These are phyloP conservation scores for Pseudogymnoascus sp. DNA, from an alignment of 2,329 filamentous ascomycete species.

Conservation along the genomic window DNA sequence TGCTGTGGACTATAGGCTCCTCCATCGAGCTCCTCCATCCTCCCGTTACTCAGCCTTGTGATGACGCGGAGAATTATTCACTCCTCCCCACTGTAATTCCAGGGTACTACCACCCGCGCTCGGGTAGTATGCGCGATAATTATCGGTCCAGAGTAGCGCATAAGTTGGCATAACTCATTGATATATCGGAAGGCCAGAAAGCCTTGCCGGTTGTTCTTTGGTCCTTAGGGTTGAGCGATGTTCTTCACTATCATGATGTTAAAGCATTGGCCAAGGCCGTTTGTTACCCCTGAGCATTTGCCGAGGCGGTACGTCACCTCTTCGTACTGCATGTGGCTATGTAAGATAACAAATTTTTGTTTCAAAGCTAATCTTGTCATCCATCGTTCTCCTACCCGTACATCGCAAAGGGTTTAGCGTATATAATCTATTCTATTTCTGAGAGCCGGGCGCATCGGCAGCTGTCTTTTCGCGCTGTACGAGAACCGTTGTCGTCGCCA, in stretches of 20 bases:
- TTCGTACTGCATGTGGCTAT: neutral
- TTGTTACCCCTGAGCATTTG: neutral
- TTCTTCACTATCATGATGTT: neutral
- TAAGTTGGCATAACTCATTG: neutral
- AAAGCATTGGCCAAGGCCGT: neutral
- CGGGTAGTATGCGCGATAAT: neutral
- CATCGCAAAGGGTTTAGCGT: conserved; percentile 6
- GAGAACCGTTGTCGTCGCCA: neutral
- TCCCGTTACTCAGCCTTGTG: neutral
- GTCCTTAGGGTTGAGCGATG: neutral
- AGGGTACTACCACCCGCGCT: neutral
- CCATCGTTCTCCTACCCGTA: neutral
- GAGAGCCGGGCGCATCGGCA: neutral
- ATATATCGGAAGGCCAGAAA: neutral
- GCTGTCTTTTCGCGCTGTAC: neutral
- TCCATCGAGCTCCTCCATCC: too few relatives aligned
- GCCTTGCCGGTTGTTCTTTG: neutral
- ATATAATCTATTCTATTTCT: neutral
- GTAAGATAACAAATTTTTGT: neutral
- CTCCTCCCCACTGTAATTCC: neutral
- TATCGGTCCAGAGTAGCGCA: neutral
- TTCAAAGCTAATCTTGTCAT: neutral
- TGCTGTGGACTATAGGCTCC: neutral
- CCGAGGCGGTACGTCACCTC: neutral
- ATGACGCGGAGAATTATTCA: neutral